Evolutionary conservation across 257 asterid genomes (phyloP), one percentile per base, ranked within the genome.

Genomic region (Cordia subcordata): DNA sequence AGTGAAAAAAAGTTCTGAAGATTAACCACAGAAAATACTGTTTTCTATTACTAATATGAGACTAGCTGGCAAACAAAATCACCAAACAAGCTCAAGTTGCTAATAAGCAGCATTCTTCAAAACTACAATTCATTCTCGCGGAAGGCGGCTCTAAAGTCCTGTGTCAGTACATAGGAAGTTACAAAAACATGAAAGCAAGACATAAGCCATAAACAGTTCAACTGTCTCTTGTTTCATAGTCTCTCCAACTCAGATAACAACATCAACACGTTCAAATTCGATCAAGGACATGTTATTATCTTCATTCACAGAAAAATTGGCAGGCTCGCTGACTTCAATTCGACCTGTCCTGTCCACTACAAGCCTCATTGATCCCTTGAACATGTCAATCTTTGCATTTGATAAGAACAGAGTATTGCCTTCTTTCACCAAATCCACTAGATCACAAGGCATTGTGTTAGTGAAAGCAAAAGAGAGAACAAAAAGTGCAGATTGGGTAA

Each of bases 351-450:
- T 72, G 70, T 87, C 95, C 77, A 82, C 90, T 1, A 82, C 88
- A 17, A 87, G 79, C 82, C 95, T 82, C 94, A 87, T 87, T 5
- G 94, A 82, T 62, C 95, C 95, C 73, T 87, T 87, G 81, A 84
- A 84, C 85, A 85, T 80, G 81, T 87, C 95, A 0, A 87, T 68
- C 68, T 65, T 87, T 13, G 94, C 95, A 44, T 87, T 87, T 27
- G 86, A 51, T 50, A 87, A 79, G 65, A 71, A 61, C 9, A 87
- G 67, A 4, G 95, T 87, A 67, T 59, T 78, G 1, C 90, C 91
- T 61, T 84, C 90, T 69, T 80, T 82, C 33, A 82, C 84, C 68
- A 79, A 60, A 59, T 87, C 95, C 74, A 87, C 95, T 87, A 50
- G 13, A 60, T 49, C 32, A 77, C 9, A 51, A 27, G 61, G 23